These are phyloP conservation scores for Pseudocercospora crystallina DNA, from an alignment of 2,329 filamentous ascomycete genomes.

Conservation along the genomic window DNA sequence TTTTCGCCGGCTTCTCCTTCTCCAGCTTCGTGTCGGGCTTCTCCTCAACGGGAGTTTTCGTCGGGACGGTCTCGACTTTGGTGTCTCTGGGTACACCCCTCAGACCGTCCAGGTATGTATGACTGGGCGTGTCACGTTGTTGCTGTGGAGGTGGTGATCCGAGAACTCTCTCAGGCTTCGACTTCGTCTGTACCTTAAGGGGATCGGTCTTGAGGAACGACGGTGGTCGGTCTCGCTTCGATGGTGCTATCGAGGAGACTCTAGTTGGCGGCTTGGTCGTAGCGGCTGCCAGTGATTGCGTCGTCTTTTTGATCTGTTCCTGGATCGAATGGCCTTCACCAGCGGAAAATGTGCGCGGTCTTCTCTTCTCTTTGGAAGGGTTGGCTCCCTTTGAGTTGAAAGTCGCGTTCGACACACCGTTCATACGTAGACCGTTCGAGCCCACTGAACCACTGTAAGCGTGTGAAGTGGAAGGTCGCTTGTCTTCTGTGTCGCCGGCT, in stretches of 20 bases:
- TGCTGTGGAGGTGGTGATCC: too few relatives aligned
- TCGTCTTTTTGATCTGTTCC: slow-evolving; percentile 11
- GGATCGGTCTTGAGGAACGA: slow-evolving; percentile 23
- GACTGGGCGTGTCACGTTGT: too few relatives aligned
- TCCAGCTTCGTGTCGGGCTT: slow-evolving; percentile 13
- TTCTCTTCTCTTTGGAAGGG: slow-evolving; percentile 16
- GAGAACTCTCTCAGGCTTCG: too few relatives aligned
- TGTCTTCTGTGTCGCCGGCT: slow-evolving; percentile 17
- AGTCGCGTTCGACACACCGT: slow-evolving; percentile 26
- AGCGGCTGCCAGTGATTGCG: not conserved
- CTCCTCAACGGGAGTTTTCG: slow-evolving; percentile 1
- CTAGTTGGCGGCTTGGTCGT: slow-evolving; percentile 1
- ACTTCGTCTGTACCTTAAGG: not conserved
- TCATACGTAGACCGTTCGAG: slow-evolving; percentile 34
- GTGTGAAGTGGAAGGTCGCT: slow-evolving; percentile 28
- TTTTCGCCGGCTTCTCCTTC: slow-evolving; percentile 1
- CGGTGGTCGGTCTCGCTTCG: slow-evolving; percentile 13
- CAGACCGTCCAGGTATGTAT: too few relatives aligned
- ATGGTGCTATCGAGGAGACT: slow-evolving; percentile 2
- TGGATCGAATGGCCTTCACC: slow-evolving; percentile 12
- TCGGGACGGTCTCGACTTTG: slow-evolving; percentile 5
- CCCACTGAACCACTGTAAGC: slow-evolving; percentile 19
- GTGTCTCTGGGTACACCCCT: too few relatives aligned
- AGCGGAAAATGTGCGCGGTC: slow-evolving; percentile 29
- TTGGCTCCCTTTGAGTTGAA: slow-evolving; percentile 7